Base-by-base conservation (phyloP, 2,329 filamentous ascomycete genomes). In the Sclerotiophoma versabilis region DNA sequence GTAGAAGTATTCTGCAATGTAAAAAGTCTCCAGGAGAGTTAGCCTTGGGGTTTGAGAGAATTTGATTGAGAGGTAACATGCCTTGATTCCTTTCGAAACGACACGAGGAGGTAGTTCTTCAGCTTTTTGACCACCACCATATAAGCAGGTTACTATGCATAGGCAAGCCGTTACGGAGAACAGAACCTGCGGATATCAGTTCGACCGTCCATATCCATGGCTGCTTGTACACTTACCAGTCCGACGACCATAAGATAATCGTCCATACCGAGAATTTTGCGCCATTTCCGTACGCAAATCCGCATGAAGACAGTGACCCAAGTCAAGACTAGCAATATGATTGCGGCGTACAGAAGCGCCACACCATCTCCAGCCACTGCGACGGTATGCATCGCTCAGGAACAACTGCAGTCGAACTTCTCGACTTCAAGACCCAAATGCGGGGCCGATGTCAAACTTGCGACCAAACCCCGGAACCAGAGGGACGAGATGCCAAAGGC, bases 1-100 rank as follows among this genome's bases (percentile, higher is more conserved):
- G 33, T 65, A 65, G 32, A 65, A 65, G 34, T 64, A 65, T 17
- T 65, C 62, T 14, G 62, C 62, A 26, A 65, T 49, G 25, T 64
- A 65, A 12, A 65, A 65, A 10, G 50, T 45, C 62, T 65, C 8
- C 5, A 15, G 1, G 2, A 4, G 11, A 4, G 11, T 59, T 34
- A 52, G 33, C 14, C 5, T 33, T 7, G 3, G 10, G 26, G 7
- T 20, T 7, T 38, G 4, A 9, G 1, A 23, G 5, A 14, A 12
- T 12, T 11, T 3, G 12, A 9, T 7, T 5, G 9, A 8, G 11
- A 5, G 38, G n/a, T 15, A 19, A 32, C 29, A 26, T 51, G 62
- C 62, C 45, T 63, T 63, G 26, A 54, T 57, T 29, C 60, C 62
- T 30, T 42, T 60, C n/a, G 54, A 33, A 4, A 56, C 57, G 2